phyloP scores from a whole-genome alignment of 768 basidiomycete species.

The Cubamyces sp. region DNA sequence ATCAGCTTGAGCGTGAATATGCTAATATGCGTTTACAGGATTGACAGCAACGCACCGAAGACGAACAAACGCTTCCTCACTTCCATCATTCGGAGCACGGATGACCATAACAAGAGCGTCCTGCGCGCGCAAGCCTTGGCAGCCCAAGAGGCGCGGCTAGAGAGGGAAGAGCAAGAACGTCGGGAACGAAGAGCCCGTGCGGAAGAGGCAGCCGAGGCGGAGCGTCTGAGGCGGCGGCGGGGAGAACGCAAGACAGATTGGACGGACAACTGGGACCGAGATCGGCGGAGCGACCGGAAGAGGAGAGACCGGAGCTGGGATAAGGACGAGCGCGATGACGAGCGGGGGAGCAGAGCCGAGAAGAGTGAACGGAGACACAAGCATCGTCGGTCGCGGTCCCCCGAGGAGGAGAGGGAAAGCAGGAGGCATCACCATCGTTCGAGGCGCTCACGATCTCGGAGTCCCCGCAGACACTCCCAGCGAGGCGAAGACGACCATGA shows the following conservation, averaged over 20 bases:
- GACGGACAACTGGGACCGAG: slow-evolving; percentile 47
- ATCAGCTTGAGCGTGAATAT: neutral
- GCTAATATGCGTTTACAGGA: slow-evolving; percentile 39
- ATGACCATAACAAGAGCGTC: slow-evolving; percentile 92
- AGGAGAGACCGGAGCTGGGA: slow-evolving; percentile 58
- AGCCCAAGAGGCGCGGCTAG: slow-evolving; percentile 71
- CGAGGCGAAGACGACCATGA: slow-evolving; percentile 15
- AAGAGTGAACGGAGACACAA: slow-evolving; percentile 26
- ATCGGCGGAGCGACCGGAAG: slow-evolving; percentile 47
- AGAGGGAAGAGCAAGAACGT: slow-evolving; percentile 67
- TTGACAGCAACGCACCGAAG: slow-evolving; percentile 74
- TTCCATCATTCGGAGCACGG: slow-evolving; percentile 90
- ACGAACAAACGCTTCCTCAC: slow-evolving; percentile 83
- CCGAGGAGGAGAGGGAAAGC: slow-evolving; percentile 19
- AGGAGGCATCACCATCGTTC: slow-evolving; percentile 12
- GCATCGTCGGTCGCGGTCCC: slow-evolving; percentile 37
- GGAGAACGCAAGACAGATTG: slow-evolving; percentile 40
- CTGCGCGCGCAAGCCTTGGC: slow-evolving; percentile 72
- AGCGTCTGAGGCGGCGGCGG: slow-evolving; percentile 50
- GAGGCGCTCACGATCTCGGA: slow-evolving; percentile 10
- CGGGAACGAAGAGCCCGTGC: slow-evolving; percentile 66
- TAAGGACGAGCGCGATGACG: slow-evolving; percentile 36
- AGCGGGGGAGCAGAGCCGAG: slow-evolving; percentile 40
- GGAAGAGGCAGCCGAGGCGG: slow-evolving; percentile 75
- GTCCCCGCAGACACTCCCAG: slow-evolving; percentile 2